A percentile compares a stretch with the other conserved stretches of the same genome.
Conservation (phyloP, 1,139 yeast species). For the Geotrichum europaeum region DNA sequence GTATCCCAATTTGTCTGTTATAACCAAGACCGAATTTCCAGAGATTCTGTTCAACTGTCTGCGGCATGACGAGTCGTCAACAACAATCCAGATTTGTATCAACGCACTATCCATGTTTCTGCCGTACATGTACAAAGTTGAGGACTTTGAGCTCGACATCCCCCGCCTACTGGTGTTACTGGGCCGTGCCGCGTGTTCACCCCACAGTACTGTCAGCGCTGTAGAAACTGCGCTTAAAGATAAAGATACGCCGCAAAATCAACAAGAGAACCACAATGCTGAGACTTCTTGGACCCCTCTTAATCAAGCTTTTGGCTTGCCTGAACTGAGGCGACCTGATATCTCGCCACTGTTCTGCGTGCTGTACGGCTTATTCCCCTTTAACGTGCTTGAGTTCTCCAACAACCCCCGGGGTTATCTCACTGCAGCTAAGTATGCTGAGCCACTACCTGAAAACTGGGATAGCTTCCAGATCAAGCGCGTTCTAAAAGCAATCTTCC, state of each 20-base stretch:
- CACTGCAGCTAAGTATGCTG: not conserved
- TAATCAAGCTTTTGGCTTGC: constrained; percentile 23
- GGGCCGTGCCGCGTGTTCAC: not conserved
- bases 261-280: not conserved
- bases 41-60: constrained; percentile 38
- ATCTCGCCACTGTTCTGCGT: constrained; percentile 40
- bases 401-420: constrained; percentile 36
- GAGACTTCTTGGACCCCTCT: constrained; percentile 33
- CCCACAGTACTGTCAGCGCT: not conserved
- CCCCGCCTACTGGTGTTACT: not conserved
- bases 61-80: constrained; percentile 43
- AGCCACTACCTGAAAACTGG: constrained; percentile 12
- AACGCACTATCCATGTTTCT: constrained; percentile 48
- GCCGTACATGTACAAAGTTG: constrained; percentile 42
- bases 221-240: not conserved
- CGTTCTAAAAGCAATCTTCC: constrained; percentile 7
- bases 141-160: not conserved
- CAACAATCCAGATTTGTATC: constrained; percentile 41
- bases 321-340: constrained; percentile 24
- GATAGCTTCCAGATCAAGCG: constrained; percentile 4
- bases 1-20: not conserved
- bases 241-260: not conserved
- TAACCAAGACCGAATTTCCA: constrained; percentile 5
- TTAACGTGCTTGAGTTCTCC: constrained; percentile 43
- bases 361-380: constrained; percentile 59